These are phyloP conservation scores for Immersiella caudata DNA, from an alignment of 495 filamentous ascomycete genomes.

Conservation along the genomic window DNA sequence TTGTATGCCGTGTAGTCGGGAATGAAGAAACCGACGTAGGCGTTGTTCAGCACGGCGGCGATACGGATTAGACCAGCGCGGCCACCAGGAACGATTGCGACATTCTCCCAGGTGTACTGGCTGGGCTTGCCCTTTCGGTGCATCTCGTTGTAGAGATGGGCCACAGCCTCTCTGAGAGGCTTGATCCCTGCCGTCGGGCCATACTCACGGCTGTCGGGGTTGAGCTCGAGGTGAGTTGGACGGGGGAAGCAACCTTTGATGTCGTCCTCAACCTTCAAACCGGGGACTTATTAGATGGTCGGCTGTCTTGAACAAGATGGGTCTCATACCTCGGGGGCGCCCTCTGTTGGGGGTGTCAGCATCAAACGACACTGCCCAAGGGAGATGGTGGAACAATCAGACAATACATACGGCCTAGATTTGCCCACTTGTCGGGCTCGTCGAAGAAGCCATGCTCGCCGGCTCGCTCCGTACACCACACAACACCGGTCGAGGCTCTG, in stretches of 20 bases:
- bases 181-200: slow-evolving; percentile 94
- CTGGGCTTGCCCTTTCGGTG: slow-evolving; percentile 86
- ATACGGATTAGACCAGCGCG: slow-evolving; percentile 91
- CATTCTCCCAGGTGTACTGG: slow-evolving; percentile 97
- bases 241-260: slow-evolving; percentile 88
- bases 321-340: slow-evolving; percentile 71
- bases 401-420: slow-evolving; percentile 65
- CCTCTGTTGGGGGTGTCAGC: slow-evolving; percentile 48
- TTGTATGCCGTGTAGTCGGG: slow-evolving; percentile 83
- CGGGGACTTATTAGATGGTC: slow-evolving; percentile 1
- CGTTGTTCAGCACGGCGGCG: slow-evolving; percentile 89
- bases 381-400: neutral
- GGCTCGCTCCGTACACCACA: slow-evolving; percentile 85
- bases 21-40: slow-evolving; percentile 88
- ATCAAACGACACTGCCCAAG: neutral
- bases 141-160: slow-evolving; percentile 88
- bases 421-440: slow-evolving; percentile 82
- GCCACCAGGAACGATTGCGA: slow-evolving; percentile 95
- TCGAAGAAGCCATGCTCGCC: slow-evolving; percentile 80
- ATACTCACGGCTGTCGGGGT: slow-evolving; percentile 78
- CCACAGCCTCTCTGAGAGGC: slow-evolving; percentile 85
- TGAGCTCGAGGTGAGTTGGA: slow-evolving; percentile 80
- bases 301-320: neutral
- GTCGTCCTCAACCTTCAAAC: slow-evolving; percentile 71
- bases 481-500: slow-evolving; percentile 78